Conservation (phyloP, 495 filamentous ascomycete species). For the Tuber calosporum region DNA sequence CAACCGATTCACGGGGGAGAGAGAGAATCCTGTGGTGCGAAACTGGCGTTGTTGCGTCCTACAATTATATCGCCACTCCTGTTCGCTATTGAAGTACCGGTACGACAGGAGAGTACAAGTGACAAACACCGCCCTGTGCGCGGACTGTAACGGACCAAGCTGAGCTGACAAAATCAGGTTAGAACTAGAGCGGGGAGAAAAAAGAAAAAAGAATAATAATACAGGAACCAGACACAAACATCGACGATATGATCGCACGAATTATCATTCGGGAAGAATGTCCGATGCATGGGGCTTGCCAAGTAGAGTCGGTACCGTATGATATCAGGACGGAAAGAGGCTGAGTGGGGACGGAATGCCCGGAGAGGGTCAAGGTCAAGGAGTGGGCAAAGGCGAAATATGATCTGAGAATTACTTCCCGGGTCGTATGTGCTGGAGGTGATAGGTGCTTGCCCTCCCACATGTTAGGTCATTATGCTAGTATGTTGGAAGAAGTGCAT, state of each 20-base stretch:
- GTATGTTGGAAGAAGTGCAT: no score
- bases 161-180: not conserved
- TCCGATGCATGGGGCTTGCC: not conserved
- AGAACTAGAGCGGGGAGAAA: not conserved
- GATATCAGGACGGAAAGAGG: not conserved
- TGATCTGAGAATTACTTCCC: no score
- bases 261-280: not conserved
- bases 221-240: not conserved
- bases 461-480: no score
- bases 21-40: not conserved
- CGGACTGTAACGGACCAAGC: not conserved
- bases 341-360: not conserved
- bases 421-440: no score
- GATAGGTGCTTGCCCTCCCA: no score
- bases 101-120: not conserved
- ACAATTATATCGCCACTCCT: not conserved
- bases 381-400: no score
- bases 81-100: not conserved
- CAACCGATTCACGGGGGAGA: not conserved
- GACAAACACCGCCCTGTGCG: not conserved
- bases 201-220: not conserved
- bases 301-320: not conserved
- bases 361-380: no score
- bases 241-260: not conserved
- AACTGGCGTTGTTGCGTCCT: not conserved